Evolutionary conservation across 2,329 filamentous ascomycete species (phyloP).

Genomic region (Paecilomyces variotii): DNA sequence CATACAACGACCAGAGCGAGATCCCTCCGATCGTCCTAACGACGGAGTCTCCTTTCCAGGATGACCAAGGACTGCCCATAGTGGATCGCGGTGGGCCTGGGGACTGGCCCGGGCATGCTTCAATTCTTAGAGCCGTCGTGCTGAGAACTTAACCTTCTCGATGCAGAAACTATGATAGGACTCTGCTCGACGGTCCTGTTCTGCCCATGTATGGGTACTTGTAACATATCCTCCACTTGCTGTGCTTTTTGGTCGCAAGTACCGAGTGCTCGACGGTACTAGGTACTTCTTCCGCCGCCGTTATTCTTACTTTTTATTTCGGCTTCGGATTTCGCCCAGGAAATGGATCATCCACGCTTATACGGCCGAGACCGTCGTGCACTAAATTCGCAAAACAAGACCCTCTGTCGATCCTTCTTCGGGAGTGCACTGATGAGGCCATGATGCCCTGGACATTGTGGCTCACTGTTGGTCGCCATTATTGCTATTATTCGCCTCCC

Average conservation of each 20-base stretch:
- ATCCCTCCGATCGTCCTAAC: conserved; percentile 1
- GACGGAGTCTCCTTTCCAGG: background rate
- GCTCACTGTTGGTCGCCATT: background rate
- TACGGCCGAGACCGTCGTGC: background rate
- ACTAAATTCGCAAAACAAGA: background rate
- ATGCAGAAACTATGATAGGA: background rate
- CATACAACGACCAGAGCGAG: conserved; percentile 1
- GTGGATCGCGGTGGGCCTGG: background rate
- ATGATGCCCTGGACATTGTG: background rate
- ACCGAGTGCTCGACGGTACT: background rate
- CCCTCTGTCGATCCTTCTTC: background rate
- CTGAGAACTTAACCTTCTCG: background rate
- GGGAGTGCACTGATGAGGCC: background rate
- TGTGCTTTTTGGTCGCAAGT: conserved; percentile 6
- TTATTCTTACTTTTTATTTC: background rate
- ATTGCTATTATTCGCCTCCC: background rate
- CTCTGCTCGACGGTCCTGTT: background rate
- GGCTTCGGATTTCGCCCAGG: background rate
- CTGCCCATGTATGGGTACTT: conserved; percentile 1
- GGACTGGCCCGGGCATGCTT: background rate
- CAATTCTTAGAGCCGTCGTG: background rate
- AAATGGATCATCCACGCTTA: background rate
- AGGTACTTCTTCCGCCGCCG: background rate
- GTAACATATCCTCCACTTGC: conserved; percentile 1
- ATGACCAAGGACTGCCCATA: conserved; percentile 1